These are phyloP conservation scores for Polytolypa hystricis DNA, from an alignment of 2,329 filamentous ascomycete species.

Conservation along the genomic window DNA sequence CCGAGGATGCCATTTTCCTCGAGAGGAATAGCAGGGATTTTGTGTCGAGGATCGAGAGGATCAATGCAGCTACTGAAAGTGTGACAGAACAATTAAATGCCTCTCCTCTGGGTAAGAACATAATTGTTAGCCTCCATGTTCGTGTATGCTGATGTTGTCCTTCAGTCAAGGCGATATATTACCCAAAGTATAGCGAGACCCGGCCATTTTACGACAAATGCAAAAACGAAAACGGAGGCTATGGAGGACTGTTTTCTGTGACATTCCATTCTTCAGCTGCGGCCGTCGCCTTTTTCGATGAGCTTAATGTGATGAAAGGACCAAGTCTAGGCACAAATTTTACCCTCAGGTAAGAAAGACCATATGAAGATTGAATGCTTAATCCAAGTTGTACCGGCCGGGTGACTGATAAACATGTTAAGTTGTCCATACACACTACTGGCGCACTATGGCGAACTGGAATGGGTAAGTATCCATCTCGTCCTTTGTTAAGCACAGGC, in stretches of 20 bases:
- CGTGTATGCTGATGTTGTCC: slow-evolving; percentile 7
- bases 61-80: slow-evolving; percentile 75
- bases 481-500: slow-evolving; percentile 13
- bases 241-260: slow-evolving; percentile 79
- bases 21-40: slow-evolving; percentile 96
- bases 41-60: slow-evolving; percentile 64
- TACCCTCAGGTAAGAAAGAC: slow-evolving; percentile 56
- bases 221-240: slow-evolving; percentile 62
- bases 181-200: slow-evolving; percentile 69
- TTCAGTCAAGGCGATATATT: slow-evolving; percentile 67
- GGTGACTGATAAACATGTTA: not conserved
- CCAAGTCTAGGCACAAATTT: slow-evolving; percentile 96
- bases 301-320: slow-evolving; percentile 78
- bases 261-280: slow-evolving; percentile 61
- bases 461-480: slow-evolving; percentile 55
- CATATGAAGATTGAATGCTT: too few species aligned
- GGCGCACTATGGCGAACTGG: slow-evolving; percentile 81
- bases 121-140: not conserved
- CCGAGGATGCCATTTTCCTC: slow-evolving; percentile 86
- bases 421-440: slow-evolving; percentile 81
- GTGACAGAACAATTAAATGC: slow-evolving; percentile 61
- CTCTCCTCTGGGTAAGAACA: slow-evolving; percentile 39
- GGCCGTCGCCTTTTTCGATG: slow-evolving; percentile 74
- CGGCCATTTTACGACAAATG: slow-evolving; percentile 67
- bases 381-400: too few species aligned